phyloP scores from a whole-genome alignment of 192 early-diverging fungal species.

The Rhizoclosmatium sp. region DNA sequence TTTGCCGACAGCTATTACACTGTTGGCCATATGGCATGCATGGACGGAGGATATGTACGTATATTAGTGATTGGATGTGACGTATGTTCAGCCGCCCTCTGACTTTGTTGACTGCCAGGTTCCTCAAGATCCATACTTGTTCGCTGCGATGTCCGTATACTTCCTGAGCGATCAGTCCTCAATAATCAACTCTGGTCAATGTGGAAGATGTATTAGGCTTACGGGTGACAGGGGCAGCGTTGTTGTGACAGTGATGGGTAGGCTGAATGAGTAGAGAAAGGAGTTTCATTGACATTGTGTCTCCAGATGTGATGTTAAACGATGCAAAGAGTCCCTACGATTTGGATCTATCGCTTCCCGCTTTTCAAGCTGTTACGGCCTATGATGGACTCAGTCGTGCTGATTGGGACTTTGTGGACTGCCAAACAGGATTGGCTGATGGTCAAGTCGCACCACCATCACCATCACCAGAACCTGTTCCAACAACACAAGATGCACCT shows the following conservation, averaged over 20 bases:
- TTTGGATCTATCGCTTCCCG: not conserved
- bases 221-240: not conserved
- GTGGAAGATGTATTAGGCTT: slow-evolving; percentile 1
- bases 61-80: not conserved
- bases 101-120: not conserved
- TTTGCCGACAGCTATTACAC: not conserved
- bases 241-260: not conserved
- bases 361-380: not conserved
- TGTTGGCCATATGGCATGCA: not conserved
- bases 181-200: not conserved
- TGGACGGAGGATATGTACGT: not conserved
- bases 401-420: not conserved
- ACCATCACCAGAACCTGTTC: not conserved
- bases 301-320: slow-evolving; percentile 8
- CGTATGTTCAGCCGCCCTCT: not conserved
- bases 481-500: not conserved
- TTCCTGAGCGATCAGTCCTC: not conserved
- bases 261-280: not conserved
- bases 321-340: not conserved
- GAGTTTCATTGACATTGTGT: not conserved
- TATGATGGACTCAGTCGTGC: not conserved
- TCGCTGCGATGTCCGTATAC: not conserved
- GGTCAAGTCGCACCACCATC: not conserved
- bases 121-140: not conserved
- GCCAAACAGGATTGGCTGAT: not conserved